Evolutionary conservation across 169 alveolate genomes (phyloP).

Genomic region (Cryptosporidium ryanae): DNA sequence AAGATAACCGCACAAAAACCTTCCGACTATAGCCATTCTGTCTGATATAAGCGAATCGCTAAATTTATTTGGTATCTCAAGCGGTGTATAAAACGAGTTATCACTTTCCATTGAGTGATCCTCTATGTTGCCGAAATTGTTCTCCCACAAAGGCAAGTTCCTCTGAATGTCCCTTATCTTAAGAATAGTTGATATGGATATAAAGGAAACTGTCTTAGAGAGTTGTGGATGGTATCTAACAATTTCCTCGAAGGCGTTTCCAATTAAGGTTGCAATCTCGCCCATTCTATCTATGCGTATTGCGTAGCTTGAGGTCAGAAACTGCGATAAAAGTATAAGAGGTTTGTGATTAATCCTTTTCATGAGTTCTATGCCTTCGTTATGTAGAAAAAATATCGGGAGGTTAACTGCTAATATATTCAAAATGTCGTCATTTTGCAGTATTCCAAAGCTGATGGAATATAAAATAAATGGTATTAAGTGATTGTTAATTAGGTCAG

Average conservation of each 20-base stretch:
- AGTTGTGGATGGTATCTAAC: constrained; percentile 70
- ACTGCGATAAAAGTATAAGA: constrained; percentile 37
- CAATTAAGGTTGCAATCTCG: constrained; percentile 65
- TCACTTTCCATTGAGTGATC: background rate
- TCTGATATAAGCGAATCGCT: constrained; percentile 52
- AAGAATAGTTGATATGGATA: constrained; percentile 36
- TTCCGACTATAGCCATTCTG: constrained; percentile 73
- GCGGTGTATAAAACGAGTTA: constrained; percentile 19
- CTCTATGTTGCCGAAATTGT: background rate
- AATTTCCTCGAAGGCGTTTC: constrained; percentile 72
- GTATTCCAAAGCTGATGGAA: constrained; percentile 44
- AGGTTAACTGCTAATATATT: constrained; percentile 70
- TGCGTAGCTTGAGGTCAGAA: constrained; percentile 58
- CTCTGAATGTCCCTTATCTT: constrained; percentile 35
- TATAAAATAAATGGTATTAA: constrained; percentile 47
- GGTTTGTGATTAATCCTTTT: constrained; percentile 35
- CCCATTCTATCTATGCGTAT: constrained; percentile 74
- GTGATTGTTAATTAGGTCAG: constrained; percentile 50
- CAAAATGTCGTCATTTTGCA: constrained; percentile 62
- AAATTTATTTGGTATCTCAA: constrained; percentile 22
- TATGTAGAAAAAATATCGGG: constrained; percentile 66
- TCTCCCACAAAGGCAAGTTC: constrained; percentile 30
- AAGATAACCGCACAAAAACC: constrained; percentile 67
- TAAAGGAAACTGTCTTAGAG: constrained; percentile 41
- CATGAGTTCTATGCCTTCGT: constrained; percentile 65